These are phyloP conservation scores for Phyllosticta paracitricarpa DNA, from an alignment of 2,329 filamentous ascomycete genomes.

Conservation along the genomic window DNA sequence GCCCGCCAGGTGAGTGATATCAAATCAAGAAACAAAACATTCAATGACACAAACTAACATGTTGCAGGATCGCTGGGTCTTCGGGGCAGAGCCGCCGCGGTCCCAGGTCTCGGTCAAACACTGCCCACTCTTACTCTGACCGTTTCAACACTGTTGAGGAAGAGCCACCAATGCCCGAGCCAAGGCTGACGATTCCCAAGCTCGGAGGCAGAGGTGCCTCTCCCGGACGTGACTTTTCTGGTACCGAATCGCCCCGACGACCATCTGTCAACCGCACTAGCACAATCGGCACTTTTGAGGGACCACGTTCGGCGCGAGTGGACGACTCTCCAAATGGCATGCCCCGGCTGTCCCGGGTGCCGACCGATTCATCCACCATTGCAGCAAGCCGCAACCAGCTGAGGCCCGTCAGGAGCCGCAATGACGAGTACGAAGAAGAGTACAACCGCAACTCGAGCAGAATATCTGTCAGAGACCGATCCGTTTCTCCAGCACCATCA, in stretches of 20 bases:
- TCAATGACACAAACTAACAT: conserved; percentile 13
- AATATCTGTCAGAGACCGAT: conserved; percentile 28
- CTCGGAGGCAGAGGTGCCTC: conserved; percentile 35
- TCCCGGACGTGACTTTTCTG: conserved; percentile 15
- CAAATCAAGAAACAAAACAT: not conserved
- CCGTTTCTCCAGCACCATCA: conserved; percentile 45
- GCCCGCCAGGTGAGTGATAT: conserved; percentile 47
- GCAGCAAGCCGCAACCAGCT: conserved; percentile 39
- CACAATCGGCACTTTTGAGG: conserved; percentile 47
- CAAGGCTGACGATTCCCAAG: conserved; percentile 36
- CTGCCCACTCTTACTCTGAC: conserved; percentile 53
- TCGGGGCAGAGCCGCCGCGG: conserved; percentile 30
- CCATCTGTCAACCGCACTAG: conserved; percentile 36
- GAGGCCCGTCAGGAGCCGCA: conserved; percentile 29
- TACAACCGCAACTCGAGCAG: conserved; percentile 20
- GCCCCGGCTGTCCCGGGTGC: conserved; percentile 40
- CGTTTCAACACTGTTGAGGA: conserved; percentile 49
- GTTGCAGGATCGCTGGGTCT: conserved; percentile 16
- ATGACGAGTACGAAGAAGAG: conserved; percentile 25
- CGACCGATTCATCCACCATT: conserved; percentile 45
- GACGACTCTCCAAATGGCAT: conserved; percentile 40
- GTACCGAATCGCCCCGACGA: conserved; percentile 27
- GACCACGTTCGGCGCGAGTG: conserved; percentile 40
- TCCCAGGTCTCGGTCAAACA: conserved; percentile 51
- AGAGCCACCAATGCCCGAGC: conserved; percentile 42